Evolutionary conservation across 768 basidiomycete genomes (phyloP).

Genomic region (Lactarius hatsudake): DNA sequence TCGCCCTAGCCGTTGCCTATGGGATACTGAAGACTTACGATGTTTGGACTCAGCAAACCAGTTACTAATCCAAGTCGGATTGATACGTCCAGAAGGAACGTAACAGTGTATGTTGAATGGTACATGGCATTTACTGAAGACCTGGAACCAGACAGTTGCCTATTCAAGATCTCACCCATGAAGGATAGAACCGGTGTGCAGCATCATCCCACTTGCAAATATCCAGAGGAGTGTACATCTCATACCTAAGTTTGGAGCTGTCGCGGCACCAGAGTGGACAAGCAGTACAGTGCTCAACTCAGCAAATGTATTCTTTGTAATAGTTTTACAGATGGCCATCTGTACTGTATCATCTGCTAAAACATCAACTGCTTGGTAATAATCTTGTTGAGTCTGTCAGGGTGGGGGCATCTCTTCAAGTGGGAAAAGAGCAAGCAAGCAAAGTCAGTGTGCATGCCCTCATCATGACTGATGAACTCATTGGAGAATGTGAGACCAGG

Average conservation of each 20-base stretch:
- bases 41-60: too few species aligned
- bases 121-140: background rate
- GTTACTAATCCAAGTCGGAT: too few species aligned
- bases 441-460: too few species aligned
- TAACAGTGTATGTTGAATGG: conserved; percentile 6
- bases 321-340: background rate
- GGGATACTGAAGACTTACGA: too few species aligned
- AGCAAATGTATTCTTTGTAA: background rate
- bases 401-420: too few species aligned
- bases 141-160: background rate
- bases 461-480: too few species aligned
- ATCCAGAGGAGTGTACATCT: background rate
- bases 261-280: background rate
- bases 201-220: background rate
- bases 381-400: too few species aligned
- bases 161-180: background rate
- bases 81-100: too few species aligned
- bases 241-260: background rate
- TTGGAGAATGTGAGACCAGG: too few species aligned
- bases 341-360: background rate
- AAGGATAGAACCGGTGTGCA: background rate
- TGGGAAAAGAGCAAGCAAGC: too few species aligned
- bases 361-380: too few species aligned
- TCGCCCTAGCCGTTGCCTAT: too few species aligned
- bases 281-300: background rate